Evolutionary conservation across 768 basidiomycete species (phyloP).

Genomic region (Daedaleopsis nitida): DNA sequence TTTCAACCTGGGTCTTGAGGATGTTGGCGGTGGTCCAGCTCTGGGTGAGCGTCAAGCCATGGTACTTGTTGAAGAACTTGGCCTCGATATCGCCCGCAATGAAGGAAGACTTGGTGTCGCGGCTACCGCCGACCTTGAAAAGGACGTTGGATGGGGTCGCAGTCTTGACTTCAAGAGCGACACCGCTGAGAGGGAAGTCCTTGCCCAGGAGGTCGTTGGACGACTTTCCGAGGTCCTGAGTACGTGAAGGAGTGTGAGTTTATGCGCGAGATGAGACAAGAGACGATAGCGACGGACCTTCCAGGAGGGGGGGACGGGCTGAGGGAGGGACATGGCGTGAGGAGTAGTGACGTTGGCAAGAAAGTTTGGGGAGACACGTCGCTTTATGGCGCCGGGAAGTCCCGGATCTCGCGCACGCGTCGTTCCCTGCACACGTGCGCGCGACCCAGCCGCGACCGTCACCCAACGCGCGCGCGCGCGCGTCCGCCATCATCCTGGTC

Average conservation of each 20-base stretch:
- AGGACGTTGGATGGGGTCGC: conserved; percentile 85
- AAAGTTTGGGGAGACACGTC: conserved; percentile 24
- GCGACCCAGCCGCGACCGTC: background rate
- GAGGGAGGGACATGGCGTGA: conserved; percentile 81
- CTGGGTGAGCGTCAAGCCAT: conserved; percentile 93
- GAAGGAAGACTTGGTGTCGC: conserved; percentile 68
- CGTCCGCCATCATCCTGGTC: background rate
- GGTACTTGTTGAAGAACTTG: conserved; percentile 89
- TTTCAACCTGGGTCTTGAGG: conserved; percentile 88
- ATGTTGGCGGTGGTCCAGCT: conserved; percentile 95
- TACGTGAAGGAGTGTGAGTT: conserved; percentile 1
- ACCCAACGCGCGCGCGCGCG: background rate
- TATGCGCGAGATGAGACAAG: conserved; percentile 1
- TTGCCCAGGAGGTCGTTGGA: conserved; percentile 91
- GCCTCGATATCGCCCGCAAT: conserved; percentile 94
- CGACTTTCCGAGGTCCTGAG: conserved; percentile 93
- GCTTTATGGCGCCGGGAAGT: conserved; percentile 30
- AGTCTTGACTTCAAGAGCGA: conserved; percentile 83
- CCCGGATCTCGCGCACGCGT: conserved; percentile 23
- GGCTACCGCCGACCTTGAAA: conserved; percentile 90
- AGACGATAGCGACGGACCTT: conserved; percentile 57
- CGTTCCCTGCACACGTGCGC: conserved; percentile 15
- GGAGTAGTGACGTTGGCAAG: conserved; percentile 33
- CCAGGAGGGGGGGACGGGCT: conserved; percentile 97
- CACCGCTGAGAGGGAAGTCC: conserved; percentile 85